Base-by-base conservation (phyloP, 164 flowering plant genomes). In the Houttuynia cordata region DNA sequence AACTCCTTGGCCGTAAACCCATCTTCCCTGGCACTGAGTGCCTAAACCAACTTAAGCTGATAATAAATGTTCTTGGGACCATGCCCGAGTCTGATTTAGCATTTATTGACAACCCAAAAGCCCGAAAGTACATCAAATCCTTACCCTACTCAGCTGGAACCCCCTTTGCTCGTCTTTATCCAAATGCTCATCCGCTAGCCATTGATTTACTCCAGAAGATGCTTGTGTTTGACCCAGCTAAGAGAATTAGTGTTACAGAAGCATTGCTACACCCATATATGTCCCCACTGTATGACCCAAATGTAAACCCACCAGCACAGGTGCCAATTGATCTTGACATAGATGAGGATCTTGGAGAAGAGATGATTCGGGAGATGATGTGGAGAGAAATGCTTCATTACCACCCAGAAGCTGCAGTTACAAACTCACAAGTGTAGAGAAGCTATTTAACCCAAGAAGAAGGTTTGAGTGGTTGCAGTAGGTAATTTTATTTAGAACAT, bases 11-110 rank as follows among this genome's bases (percentile, higher is more conserved):
- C 0, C 74, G 97, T 19, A 88, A 91, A 58, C 94, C 97, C 1
- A 69, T 91, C 49, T 88, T 91, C 62, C 96, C 96, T 10, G 97
- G 97, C 8, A 80, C 89, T 8, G 97, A 91, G 58, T 86, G 94
- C 68, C 85, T 91, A 56, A 82, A 86, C 76, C 97, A 88, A 70
- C 94, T 91, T 47, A 88, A 83, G 68, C 75, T 88, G 58, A 88
- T 91, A 14, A 78, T 91, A 52, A 86, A 80, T 71, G 77, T 84
- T 68, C 87, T 91, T 22, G 97, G 97, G 13, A 84, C 91, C 74
- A 88, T 83, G 61, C 74, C 64, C 21, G 96, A 88, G 67, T 75
- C 70, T 24, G 88, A 88, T 78, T 76, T 88, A 21, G 81, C 73
- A 41, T 91, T 88, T 66, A 84, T 91, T 58, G 94, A 88, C 68